phyloP scores from a whole-genome alignment of 441 rosid species.

The Breynia disticha region DNA sequence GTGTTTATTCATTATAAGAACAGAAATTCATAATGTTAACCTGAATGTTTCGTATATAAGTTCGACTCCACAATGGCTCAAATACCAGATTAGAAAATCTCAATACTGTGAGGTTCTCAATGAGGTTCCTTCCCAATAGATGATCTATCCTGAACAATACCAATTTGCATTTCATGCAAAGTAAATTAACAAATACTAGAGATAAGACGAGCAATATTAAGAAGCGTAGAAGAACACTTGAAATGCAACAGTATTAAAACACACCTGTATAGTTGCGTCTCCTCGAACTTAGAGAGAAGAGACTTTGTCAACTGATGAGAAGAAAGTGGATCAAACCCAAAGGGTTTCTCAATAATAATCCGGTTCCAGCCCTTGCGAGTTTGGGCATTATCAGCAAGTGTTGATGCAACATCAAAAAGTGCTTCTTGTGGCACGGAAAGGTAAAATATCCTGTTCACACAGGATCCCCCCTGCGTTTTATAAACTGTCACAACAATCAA shows the following conservation, averaged over 20 bases:
- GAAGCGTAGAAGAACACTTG: background rate
- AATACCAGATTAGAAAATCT: slow-evolving; percentile 77
- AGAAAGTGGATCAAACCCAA: slow-evolving; percentile 52
- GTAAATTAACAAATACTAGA: slow-evolving; percentile 2
- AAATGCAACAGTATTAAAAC: background rate
- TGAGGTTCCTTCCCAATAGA: slow-evolving; percentile 67
- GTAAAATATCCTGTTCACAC: slow-evolving; percentile 62
- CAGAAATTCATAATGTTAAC: slow-evolving; percentile 19
- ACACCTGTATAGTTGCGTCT: slow-evolving; percentile 71
- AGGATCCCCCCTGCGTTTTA: slow-evolving; percentile 42
- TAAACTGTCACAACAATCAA: slow-evolving; percentile 28
- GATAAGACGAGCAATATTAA: background rate
- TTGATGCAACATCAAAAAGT: slow-evolving; percentile 55
- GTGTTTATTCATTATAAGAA: background rate
- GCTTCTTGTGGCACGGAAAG: slow-evolving; percentile 88
- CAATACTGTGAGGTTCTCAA: slow-evolving; percentile 70
- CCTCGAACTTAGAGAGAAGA: slow-evolving; percentile 58
- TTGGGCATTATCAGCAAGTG: slow-evolving; percentile 50
- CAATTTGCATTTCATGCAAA: background rate
- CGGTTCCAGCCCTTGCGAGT: slow-evolving; percentile 72
- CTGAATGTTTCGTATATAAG: slow-evolving; percentile 60
- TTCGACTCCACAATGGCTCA: slow-evolving; percentile 78
- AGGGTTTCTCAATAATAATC: slow-evolving; percentile 71
- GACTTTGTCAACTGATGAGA: slow-evolving; percentile 45
- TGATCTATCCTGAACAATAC: slow-evolving; percentile 61